A percentile compares a stretch with the other conserved stretches of the same genome.
phyloP scores from a whole-genome alignment of 2,329 filamentous ascomycete species.

The Albophoma yamanashiensis region DNA sequence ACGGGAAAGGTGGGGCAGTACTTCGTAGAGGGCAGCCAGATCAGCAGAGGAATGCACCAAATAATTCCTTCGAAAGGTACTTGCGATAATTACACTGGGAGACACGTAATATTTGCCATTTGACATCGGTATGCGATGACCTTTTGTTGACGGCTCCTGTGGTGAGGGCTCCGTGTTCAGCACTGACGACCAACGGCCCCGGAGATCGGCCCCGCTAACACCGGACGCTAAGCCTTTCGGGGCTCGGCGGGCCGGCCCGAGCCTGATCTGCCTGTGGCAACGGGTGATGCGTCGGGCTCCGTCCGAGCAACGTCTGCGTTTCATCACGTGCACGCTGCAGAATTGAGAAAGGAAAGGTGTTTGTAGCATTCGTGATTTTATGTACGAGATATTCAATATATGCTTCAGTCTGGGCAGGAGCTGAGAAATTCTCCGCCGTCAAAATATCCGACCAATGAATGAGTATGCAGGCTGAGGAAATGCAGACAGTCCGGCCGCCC shows the following conservation, averaged over 20 bases:
- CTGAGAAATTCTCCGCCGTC: neutral
- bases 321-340: neutral
- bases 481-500: neutral
- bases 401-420: neutral
- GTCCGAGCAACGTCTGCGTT: neutral
- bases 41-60: neutral
- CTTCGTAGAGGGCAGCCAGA: neutral
- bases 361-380: neutral
- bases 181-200: neutral
- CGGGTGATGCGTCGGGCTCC: neutral
- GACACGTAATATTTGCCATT: neutral
- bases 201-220: neutral
- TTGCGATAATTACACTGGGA: neutral
- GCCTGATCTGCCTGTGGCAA: neutral
- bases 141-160: neutral
- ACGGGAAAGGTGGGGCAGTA: neutral
- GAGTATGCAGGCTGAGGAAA: neutral
- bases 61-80: neutral
- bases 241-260: neutral
- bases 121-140: neutral
- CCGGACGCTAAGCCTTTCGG: neutral
- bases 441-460: neutral
- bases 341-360: neutral
- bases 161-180: neutral
- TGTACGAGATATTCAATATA: neutral